A percentile compares a stretch with the other conserved stretches of the same genome.
Conservation (phyloP, 2,329 filamentous ascomycete species). For the Madurella mycetomatis region DNA sequence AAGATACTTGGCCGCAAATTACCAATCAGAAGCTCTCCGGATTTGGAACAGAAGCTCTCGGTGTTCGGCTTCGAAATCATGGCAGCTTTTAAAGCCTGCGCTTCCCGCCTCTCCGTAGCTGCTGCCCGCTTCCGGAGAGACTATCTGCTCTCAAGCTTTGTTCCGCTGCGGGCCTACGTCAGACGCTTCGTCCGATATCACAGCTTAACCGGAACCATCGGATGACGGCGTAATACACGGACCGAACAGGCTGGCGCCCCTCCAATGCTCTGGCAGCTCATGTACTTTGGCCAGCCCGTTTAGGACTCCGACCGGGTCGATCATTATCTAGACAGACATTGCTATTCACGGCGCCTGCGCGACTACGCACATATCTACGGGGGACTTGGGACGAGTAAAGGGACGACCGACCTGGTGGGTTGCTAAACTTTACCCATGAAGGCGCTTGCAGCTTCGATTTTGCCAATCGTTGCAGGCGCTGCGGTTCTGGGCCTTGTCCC, state of each 20-base stretch:
- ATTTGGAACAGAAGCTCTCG: neutral
- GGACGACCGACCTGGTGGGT: neutral
- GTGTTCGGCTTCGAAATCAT: neutral
- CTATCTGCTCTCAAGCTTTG: neutral
- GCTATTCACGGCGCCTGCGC: neutral
- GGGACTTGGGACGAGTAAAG: neutral
- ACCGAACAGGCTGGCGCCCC: neutral
- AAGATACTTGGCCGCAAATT: neutral
- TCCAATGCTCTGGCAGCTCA: neutral
- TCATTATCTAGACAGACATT: neutral
- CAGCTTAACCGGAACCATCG: neutral
- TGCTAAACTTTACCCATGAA: conserved; percentile 17
- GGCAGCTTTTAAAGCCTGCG: neutral
- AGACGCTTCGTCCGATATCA: neutral
- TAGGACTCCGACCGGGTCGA: neutral
- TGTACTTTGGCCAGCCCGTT: neutral
- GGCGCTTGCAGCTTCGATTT: conserved; percentile 15
- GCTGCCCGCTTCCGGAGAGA: neutral
- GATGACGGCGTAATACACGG: neutral
- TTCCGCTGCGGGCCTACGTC: neutral
- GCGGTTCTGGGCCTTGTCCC: conserved; percentile 28
- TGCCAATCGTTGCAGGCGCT: conserved; percentile 21
- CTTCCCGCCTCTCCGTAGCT: neutral
- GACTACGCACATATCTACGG: neutral
- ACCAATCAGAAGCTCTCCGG: neutral